These are phyloP conservation scores for Herpetomonas muscarum DNA, from an alignment of 208 protist species.

Conservation along the genomic window DNA sequence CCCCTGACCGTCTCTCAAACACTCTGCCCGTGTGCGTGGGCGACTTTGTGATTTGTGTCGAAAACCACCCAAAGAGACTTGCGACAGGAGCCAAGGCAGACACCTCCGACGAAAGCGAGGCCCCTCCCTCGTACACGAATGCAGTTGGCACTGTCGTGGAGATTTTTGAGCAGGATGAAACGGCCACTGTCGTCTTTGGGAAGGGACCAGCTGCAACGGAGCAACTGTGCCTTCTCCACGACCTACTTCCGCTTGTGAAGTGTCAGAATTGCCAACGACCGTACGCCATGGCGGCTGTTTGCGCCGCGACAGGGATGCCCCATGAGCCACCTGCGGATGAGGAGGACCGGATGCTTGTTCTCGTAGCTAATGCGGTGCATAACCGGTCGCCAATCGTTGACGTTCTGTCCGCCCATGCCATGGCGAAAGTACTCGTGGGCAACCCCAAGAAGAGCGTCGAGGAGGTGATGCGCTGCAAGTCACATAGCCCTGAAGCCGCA, in stretches of 20 bases:
- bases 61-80: too few species aligned
- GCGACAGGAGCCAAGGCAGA: too few species aligned
- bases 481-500: too few species aligned
- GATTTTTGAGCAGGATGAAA: too few species aligned
- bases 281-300: slow-evolving; percentile 26
- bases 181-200: too few species aligned
- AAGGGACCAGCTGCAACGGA: too few species aligned
- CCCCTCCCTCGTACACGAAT: too few species aligned
- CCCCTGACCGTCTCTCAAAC: slow-evolving; percentile 2
- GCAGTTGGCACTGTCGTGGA: too few species aligned
- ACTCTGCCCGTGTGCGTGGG: slow-evolving; percentile 20
- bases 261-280: slow-evolving; percentile 33
- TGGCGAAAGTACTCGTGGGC: slow-evolving; percentile 11
- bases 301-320: slow-evolving; percentile 10
- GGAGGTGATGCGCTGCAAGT: too few species aligned
- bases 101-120: too few species aligned
- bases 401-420: slow-evolving; percentile 10
- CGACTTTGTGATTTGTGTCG: slow-evolving; percentile 38
- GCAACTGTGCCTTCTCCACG: too few species aligned
- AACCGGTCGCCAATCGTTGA: background rate
- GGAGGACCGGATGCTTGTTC: slow-evolving; percentile 23
- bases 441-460: background rate
- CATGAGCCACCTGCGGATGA: slow-evolving; percentile 32
- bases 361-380: slow-evolving; percentile 25
- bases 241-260: slow-evolving; percentile 43